Base-by-base conservation (phyloP, 192 early-diverging fungal genomes). In the Coemansia sp. region DNA sequence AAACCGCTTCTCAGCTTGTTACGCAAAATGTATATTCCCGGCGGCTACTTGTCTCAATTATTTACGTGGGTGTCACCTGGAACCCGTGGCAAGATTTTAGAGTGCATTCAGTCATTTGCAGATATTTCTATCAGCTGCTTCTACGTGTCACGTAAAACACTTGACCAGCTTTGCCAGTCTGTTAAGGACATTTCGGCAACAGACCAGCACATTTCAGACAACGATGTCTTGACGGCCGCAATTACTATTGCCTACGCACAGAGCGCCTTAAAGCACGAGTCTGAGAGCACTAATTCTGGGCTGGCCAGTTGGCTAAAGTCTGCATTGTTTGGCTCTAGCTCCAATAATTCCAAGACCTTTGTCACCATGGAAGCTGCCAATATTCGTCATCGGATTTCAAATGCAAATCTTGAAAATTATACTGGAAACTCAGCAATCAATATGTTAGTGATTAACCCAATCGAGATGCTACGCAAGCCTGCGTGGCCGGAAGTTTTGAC, bases 161-260 rank as follows among this genome's bases (percentile, higher is more conserved):
- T 73, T 5, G 53, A 29, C 2, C 4, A 3, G 19, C 37, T 73
- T 5, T 38, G 38, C 19, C 37, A 37, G 7, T 2, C 12, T 4
- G 32, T 73, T 4, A 5, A 6, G 1, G 27, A 32, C 0, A 5
- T 56, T 23, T 5, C 11, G 0, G 7, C 14, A 5, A 7, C 11
- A 2, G 15, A 17, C 5, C 11, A 25, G 3, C 47, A 53, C 12
- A 58, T 73, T 14, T 66, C 63, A 3, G 60, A 62, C 39, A 66
- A 73, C 23, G 70, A 73, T 17, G 3, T 73, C 1, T 24, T 73
- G 15, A 43, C 56, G 5, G 45, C 55, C 4, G 10, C 62, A n/a
- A 19, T 57, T 3, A 62, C 23, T 6, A 50, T 63, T 4, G 60
- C 49, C 11, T 19, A 62, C 19, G 58, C 70, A 2, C 70, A 66